Base-by-base conservation (phyloP, 768 basidiomycete genomes). In the Termitomyces sp. region DNA sequence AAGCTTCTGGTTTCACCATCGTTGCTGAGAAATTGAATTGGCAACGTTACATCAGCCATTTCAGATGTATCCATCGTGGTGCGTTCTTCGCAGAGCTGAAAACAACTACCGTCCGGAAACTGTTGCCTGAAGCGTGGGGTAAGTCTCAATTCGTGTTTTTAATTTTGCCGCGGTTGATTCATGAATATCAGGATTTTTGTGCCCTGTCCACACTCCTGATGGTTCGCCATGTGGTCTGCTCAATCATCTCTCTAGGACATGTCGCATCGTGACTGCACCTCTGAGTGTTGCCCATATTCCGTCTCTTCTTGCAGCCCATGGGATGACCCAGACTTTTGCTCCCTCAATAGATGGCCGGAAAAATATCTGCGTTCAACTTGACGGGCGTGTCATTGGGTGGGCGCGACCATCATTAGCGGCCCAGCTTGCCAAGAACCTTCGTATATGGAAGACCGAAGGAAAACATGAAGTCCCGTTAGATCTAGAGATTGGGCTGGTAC, bases 21-120 rank as follows among this genome's bases (percentile, higher is more conserved):
- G 90, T 98, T 34, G 97, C 95, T 5, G 97, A 99, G 76, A 98
- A 98, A 73, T 80, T 99, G 59, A 99, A 99, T 71, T 99, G 97
- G 86, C 88, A 91, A 63, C 93, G 97, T 37, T 99, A 98, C 72
- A 94, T 99, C 71, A 91, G 90, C 67, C 97, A 99, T 75, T 99
- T 99, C 79, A 82, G 97, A 56, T 97, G 92, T 71, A 94, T 99
- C 31, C 97, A 99, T 74, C 92, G 97, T 74, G 97, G 97, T 70
- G 95, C 97, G 37, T 99, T 99, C 83, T 99, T 99, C 69, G 92
- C 95, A 7, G 95, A 98, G 71, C 84, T 98, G 53, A 98, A 98
- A 77, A 99, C 97, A 1, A 99, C 97, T 0, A 88, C 94, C 21
- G 97, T 99, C 54, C 87, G 97, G 61, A 98, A 98, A 71, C 77